Evolutionary conservation across 2,329 filamentous ascomycete genomes (phyloP), one percentile per base, ranked within the genome.

Genomic region (Sphaerulina musiva): DNA sequence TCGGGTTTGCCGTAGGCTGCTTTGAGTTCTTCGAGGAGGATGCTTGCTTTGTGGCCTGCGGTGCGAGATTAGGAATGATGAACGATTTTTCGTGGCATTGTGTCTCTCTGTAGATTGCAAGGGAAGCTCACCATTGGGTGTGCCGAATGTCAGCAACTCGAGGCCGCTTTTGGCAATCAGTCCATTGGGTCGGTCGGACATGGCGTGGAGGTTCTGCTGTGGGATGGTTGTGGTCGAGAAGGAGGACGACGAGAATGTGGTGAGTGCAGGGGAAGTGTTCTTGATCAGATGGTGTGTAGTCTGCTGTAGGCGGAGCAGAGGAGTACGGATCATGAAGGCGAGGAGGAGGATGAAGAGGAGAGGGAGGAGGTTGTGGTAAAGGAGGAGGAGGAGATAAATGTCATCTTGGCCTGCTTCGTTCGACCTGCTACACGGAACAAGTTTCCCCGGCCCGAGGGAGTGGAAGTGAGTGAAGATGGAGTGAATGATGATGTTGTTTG

Each of bases 1-100:
- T 80, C 73, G 11, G 63, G 64, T 54, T 76, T 73, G 49, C 80
- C 81, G 57, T 86, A 86, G 10, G 79, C 78, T n/a, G 77, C 81
- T 62, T 82, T 83, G 47, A 86, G 72, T 70, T 86, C 83, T 65
- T 86, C 83, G 39, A 86, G 77, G 17, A 85, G 63, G 59, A 86
- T 80, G 54, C 76, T 78, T 32, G 73, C 75, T 65, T 86, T 85
- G 70, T 61, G 57, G n/a, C 57, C 56, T 56, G 14, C 7, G 11
- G 26, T 14, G 11, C 17, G 42, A 59, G 31, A 58, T 52, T 49
- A 9, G 4, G 6, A 4, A 23, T 6, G 6, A 10, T 23, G 14
- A 3, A 14, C 17, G n/a, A 32, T 14, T 26, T 41, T 26, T 46
- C 26, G 14, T 47, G 23, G 34, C 43, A n/a, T 4, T 36, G 34